Evolutionary conservation across 768 basidiomycete genomes (phyloP).

Genomic region (Mycena crocata): DNA sequence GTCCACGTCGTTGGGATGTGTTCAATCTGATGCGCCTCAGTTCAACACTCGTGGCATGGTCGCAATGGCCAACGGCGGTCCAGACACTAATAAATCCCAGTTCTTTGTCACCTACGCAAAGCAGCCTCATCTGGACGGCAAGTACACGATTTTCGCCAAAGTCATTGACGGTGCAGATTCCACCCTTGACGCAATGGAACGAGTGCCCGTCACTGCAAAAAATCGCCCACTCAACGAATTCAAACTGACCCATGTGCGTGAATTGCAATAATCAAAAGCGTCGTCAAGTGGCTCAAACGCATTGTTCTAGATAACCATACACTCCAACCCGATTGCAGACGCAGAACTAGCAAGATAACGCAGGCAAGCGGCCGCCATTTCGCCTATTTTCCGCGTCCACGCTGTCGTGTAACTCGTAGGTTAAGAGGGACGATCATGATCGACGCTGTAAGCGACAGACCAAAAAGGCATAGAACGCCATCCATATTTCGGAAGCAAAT

Average conservation of each 20-base stretch:
- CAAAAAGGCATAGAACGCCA: not conserved
- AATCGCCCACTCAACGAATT: slow-evolving; percentile 90
- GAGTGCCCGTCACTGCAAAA: slow-evolving; percentile 90
- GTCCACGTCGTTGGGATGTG: slow-evolving; percentile 16
- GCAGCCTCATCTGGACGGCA: slow-evolving; percentile 93
- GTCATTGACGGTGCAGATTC: slow-evolving; percentile 99
- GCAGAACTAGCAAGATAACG: slow-evolving; percentile 57
- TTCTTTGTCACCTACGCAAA: slow-evolving; percentile 94
- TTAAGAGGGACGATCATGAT: slow-evolving; percentile 13
- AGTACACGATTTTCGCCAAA: slow-evolving; percentile 95
- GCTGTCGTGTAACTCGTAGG: not conserved
- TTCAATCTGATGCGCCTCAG: slow-evolving; percentile 55
- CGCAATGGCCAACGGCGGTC: slow-evolving; percentile 98
- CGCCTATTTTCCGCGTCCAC: not conserved
- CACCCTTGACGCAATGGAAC: slow-evolving; percentile 94
- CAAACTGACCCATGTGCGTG: slow-evolving; percentile 79
- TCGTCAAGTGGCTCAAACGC: slow-evolving; percentile 11
- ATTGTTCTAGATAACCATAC: slow-evolving; percentile 77
- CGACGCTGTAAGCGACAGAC: slow-evolving; percentile 6
- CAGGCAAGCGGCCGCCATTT: too few species aligned
- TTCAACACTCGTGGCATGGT: slow-evolving; percentile 96
- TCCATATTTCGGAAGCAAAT: slow-evolving; percentile 20
- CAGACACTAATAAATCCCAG: slow-evolving; percentile 92
- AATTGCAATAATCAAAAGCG: slow-evolving; percentile 59
- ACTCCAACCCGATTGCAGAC: slow-evolving; percentile 96